Conservation (phyloP, 495 filamentous ascomycete species). For the Xylaria castorea region DNA sequence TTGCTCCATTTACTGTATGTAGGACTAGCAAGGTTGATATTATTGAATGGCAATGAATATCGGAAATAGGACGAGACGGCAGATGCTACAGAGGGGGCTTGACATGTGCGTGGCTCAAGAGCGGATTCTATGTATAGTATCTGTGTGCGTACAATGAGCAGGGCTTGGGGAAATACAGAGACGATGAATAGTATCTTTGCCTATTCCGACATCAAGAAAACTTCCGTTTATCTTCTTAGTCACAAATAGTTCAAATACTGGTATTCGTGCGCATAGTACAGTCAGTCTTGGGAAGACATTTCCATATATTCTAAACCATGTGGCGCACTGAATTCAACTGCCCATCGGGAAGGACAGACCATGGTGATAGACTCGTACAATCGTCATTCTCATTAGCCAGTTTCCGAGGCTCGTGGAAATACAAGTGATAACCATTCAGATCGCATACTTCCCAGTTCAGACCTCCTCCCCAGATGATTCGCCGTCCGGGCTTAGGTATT, state of each 20-base stretch:
- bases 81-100: not conserved
- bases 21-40: conserved; percentile 6
- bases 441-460: not conserved
- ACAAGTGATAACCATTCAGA: not conserved
- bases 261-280: not conserved
- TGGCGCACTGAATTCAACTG: not conserved
- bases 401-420: not conserved
- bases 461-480: not conserved
- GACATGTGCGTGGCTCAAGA: not conserved
- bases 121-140: not conserved
- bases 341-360: not conserved
- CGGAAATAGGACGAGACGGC: conserved; percentile 1
- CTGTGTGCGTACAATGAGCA: not conserved
- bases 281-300: not conserved
- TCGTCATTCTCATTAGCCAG: not conserved
- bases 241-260: not conserved
- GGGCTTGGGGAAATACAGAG: not conserved
- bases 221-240: not conserved
- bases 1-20: not conserved
- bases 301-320: not conserved
- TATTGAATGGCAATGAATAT: not conserved
- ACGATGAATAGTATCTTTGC: not conserved
- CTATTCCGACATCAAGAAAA: not conserved
- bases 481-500: not conserved
- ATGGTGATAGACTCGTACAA: not conserved